A percentile compares a stretch with the other conserved stretches of the same genome.
These are phyloP conservation scores for Phytopythium litorale DNA, from an alignment of 352 stramenopile species.

Conservation along the genomic window DNA sequence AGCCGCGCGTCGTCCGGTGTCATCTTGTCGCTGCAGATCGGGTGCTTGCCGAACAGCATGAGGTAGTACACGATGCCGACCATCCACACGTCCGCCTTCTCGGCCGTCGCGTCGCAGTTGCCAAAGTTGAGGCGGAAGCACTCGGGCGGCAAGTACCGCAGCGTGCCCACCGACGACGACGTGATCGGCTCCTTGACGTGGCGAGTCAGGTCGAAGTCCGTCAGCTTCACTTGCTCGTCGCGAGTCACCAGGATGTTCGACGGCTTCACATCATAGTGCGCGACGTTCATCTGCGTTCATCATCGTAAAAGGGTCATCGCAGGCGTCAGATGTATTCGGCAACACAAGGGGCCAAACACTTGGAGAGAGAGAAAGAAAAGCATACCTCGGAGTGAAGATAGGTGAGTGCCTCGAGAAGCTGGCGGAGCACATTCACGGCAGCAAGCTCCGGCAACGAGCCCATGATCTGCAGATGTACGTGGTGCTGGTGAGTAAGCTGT, in stretches of 20 bases:
- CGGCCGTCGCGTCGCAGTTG: slow-evolving; percentile 58
- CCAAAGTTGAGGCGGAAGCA: slow-evolving; percentile 54
- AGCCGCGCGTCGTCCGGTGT: slow-evolving; percentile 46
- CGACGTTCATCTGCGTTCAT: slow-evolving; percentile 48
- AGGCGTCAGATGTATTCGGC: neutral
- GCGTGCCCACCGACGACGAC: slow-evolving; percentile 63
- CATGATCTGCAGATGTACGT: slow-evolving; percentile 32
- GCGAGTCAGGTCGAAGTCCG: slow-evolving; percentile 89
- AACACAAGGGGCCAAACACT: too few relatives aligned
- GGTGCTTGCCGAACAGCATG: slow-evolving; percentile 76
- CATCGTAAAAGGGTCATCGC: neutral
- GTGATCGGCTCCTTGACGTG: slow-evolving; percentile 47
- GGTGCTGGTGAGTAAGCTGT: neutral
- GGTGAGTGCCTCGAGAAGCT: slow-evolving; percentile 59
- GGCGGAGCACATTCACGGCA: slow-evolving; percentile 57
- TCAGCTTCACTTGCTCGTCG: slow-evolving; percentile 85
- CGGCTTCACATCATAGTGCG: slow-evolving; percentile 95
- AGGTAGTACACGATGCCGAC: slow-evolving; percentile 72
- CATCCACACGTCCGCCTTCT: slow-evolving; percentile 86
- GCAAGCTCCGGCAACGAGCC: slow-evolving; percentile 56
- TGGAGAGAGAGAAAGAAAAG: neutral
- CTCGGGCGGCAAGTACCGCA: slow-evolving; percentile 74
- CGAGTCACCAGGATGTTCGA: slow-evolving; percentile 95
- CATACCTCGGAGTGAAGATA: slow-evolving; percentile 75
- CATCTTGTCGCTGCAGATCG: slow-evolving; percentile 58